A percentile compares a stretch with the other conserved stretches of the same genome.
phyloP scores from a whole-genome alignment of 2,329 filamentous ascomycete species.

The Hymenoscyphus fraxineus region DNA sequence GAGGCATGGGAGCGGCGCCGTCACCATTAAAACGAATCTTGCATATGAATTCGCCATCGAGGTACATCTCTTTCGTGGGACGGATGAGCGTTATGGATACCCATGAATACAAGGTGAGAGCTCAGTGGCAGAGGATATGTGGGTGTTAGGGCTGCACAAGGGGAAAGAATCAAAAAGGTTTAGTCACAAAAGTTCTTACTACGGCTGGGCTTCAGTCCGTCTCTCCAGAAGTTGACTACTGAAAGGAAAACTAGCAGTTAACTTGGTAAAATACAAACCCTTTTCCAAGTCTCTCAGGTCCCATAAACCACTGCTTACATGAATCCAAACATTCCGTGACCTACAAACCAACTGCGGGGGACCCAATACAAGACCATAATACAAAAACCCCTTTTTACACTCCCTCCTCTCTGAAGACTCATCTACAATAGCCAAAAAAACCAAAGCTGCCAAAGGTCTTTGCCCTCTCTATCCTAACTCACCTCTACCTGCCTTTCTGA shows the following conservation, averaged over 20 bases:
- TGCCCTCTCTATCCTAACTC: too few species aligned
- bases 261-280: neutral
- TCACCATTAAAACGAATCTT: too few species aligned
- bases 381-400: too few species aligned
- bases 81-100: too few species aligned
- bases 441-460: too few species aligned
- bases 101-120: neutral
- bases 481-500: too few species aligned
- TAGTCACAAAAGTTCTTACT: neutral
- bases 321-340: neutral
- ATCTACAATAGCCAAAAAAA: too few species aligned
- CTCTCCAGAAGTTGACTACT: neutral
- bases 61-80: too few species aligned
- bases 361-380: neutral
- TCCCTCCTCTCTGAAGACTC: too few species aligned
- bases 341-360: neutral
- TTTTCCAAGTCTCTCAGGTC: neutral
- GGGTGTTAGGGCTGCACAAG: neutral
- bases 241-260: neutral
- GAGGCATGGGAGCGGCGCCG: neutral
- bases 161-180: neutral
- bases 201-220: too few species aligned
- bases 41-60: too few species aligned
- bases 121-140: neutral
- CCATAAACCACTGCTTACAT: too few species aligned